These are phyloP conservation scores for Kurtzmaniella natalensis DNA, from an alignment of 1,139 yeast genomes.

Conservation along the genomic window DNA sequence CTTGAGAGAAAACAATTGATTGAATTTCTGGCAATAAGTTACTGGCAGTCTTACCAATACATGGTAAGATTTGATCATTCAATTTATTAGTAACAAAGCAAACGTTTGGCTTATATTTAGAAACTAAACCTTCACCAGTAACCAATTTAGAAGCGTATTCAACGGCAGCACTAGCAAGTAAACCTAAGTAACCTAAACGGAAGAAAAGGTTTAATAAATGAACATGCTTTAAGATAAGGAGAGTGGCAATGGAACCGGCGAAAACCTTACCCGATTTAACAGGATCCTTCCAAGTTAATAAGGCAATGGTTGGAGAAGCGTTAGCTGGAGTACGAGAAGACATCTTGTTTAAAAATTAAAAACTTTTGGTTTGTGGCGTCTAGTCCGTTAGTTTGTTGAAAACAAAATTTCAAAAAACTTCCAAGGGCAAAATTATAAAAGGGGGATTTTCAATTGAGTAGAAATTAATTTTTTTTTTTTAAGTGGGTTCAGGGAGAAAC, in stretches of 20 bases:
- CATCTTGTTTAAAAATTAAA: constrained; percentile 9
- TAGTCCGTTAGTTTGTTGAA: no score
- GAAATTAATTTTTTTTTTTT: no score
- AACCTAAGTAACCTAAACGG: constrained; percentile 45
- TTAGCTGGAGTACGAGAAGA: constrained; percentile 13
- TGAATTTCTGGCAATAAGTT: constrained; percentile 48
- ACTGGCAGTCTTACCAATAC: constrained; percentile 39
- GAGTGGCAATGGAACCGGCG: constrained; percentile 55
- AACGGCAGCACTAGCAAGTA: constrained; percentile 58
- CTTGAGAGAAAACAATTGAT: constrained; percentile 61
- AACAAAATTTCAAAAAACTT: background rate
- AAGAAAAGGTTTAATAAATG: constrained; percentile 67
- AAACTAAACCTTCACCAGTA: constrained; percentile 69
- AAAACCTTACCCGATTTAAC: constrained; percentile 71
- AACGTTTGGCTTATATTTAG: constrained; percentile 55
- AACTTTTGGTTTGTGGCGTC: background rate
- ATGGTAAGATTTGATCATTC: constrained; percentile 39
- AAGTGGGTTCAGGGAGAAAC: no score
- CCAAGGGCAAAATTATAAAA: background rate
- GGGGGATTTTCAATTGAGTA: constrained; percentile 1
- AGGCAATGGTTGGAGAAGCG: constrained; percentile 16
- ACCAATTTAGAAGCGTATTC: constrained; percentile 65
- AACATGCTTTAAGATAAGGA: constrained; percentile 64
- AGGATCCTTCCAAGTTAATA: constrained; percentile 85
- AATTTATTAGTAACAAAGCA: constrained; percentile 36